phyloP scores from a whole-genome alignment of 2,329 filamentous ascomycete species.

The Penicillium sp. region DNA sequence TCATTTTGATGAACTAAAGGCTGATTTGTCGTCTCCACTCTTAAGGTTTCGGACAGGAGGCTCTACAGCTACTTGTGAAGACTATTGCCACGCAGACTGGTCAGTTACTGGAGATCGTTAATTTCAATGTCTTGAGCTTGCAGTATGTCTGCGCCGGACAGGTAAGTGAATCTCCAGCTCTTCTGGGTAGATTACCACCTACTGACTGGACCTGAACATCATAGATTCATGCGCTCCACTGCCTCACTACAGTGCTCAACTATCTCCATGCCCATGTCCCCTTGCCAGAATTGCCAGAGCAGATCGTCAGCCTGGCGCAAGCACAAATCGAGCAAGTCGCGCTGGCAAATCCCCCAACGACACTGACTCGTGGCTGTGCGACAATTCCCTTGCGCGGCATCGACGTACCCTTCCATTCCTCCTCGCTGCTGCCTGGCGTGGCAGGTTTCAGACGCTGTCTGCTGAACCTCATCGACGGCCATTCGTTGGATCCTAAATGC shows the following conservation, averaged over 20 bases:
- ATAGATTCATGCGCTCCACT: not conserved
- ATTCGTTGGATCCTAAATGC: not conserved
- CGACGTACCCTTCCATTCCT: conserved; percentile 85
- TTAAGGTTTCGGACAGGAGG: conserved; percentile 41
- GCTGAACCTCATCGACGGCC: not conserved
- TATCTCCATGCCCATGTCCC: not conserved
- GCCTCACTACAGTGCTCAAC: not conserved
- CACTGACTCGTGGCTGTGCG: conserved; percentile 62
- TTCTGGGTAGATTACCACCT: not conserved
- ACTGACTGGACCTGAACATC: not conserved
- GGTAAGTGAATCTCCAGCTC: conserved; percentile 22
- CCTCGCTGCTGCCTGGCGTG: not conserved
- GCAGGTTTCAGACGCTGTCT: not conserved
- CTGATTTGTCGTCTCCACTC: not conserved
- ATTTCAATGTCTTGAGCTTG: conserved; percentile 65
- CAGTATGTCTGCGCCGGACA: conserved; percentile 59
- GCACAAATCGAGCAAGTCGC: conserved; percentile 27
- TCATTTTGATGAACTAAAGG: no score
- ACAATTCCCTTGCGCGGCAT: conserved; percentile 84
- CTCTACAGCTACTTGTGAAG: no score
- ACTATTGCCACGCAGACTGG: no score
- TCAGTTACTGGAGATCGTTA: conserved; percentile 81
- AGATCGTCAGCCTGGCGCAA: not conserved
- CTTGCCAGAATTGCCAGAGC: not conserved
- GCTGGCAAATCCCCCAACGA: conserved; percentile 74